phyloP scores from a whole-genome alignment of 257 asterid genomes.

The Cynanchum wilfordii region DNA sequence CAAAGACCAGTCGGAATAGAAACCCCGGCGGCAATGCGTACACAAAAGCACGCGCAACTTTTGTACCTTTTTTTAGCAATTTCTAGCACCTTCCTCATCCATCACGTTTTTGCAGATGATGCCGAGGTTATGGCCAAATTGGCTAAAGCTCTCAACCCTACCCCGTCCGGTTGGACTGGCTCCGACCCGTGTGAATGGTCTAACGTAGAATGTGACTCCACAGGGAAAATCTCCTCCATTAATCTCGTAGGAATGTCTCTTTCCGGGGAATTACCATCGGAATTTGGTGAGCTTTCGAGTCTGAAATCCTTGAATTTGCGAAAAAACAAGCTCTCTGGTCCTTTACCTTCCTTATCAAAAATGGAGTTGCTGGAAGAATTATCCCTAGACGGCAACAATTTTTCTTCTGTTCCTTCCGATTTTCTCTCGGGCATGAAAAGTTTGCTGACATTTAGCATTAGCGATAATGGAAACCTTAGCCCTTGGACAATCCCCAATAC shows the following conservation, averaged over 20 bases:
- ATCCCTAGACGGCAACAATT: slow-evolving; percentile 51
- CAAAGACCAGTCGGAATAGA: background rate
- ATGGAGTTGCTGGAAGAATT: slow-evolving; percentile 39
- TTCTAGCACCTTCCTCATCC: slow-evolving; percentile 21
- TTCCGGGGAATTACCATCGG: slow-evolving; percentile 49
- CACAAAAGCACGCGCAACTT: slow-evolving; percentile 22
- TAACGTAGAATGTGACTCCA: slow-evolving; percentile 52
- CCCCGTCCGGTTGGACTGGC: slow-evolving; percentile 57
- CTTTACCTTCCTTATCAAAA: slow-evolving; percentile 49
- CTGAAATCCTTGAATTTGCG: slow-evolving; percentile 55
- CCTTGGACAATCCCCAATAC: slow-evolving; percentile 50
- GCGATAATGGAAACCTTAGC: slow-evolving; percentile 43
- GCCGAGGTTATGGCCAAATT: slow-evolving; percentile 52
- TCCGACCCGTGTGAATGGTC: slow-evolving; percentile 63
- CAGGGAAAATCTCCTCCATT: slow-evolving; percentile 43
- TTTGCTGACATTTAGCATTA: slow-evolving; percentile 46
- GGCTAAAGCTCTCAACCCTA: slow-evolving; percentile 42
- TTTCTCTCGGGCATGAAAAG: slow-evolving; percentile 57
- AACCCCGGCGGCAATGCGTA: slow-evolving; percentile 27
- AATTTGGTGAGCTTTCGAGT: slow-evolving; percentile 48
- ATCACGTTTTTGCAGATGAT: slow-evolving; percentile 42
- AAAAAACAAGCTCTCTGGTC: slow-evolving; percentile 49
- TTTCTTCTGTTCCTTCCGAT: slow-evolving; percentile 41
- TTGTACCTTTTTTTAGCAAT: slow-evolving; percentile 15
- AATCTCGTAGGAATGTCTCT: slow-evolving; percentile 39